Percentiles rank a stretch among this genome's conserved stretches.
These are phyloP conservation scores for Leccinum olivaceopallidum DNA, from an alignment of 768 basidiomycete genomes.

Conservation along the genomic window DNA sequence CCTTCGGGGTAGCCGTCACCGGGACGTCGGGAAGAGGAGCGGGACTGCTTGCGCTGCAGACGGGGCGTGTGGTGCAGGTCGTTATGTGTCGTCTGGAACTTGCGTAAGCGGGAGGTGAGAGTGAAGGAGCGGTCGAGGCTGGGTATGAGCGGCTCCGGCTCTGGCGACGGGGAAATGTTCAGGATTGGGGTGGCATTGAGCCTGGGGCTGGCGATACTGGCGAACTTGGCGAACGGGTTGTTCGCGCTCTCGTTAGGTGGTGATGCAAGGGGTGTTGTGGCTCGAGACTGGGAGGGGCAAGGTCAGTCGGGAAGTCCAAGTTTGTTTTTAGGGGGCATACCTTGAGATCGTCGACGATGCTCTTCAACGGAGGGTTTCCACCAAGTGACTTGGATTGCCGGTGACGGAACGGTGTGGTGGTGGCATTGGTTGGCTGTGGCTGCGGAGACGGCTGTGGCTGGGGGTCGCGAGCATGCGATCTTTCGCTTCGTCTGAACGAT, in stretches of 20 bases:
- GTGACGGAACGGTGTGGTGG: slow-evolving; percentile 19
- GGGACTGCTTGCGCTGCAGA: slow-evolving; percentile 50
- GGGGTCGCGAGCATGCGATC: slow-evolving; percentile 15
- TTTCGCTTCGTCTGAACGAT: too few species aligned
- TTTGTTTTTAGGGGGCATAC: slow-evolving; percentile 30
- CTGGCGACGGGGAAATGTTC: neutral
- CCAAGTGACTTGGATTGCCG: slow-evolving; percentile 21
- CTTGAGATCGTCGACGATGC: slow-evolving; percentile 83
- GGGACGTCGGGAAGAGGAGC: slow-evolving; percentile 54
- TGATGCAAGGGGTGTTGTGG: slow-evolving; percentile 40
- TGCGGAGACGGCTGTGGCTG: slow-evolving; percentile 8
- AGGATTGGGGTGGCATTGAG: slow-evolving; percentile 13
- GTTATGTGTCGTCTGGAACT: slow-evolving; percentile 51
- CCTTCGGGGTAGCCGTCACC: slow-evolving; percentile 29
- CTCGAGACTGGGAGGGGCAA: slow-evolving; percentile 35
- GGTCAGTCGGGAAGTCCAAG: neutral
- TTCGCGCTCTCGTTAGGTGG: slow-evolving; percentile 51
- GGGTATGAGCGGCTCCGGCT: neutral
- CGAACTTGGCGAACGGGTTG: slow-evolving; percentile 60
- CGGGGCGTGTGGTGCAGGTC: slow-evolving; percentile 40
- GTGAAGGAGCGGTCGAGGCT: slow-evolving; percentile 30
- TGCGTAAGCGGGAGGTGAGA: slow-evolving; percentile 35
- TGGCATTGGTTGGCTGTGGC: neutral
- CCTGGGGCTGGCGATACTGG: slow-evolving; percentile 35
- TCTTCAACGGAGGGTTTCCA: slow-evolving; percentile 45